phyloP scores from a whole-genome alignment of 768 basidiomycete genomes.

The Tylopilus rubrobrunneus region DNA sequence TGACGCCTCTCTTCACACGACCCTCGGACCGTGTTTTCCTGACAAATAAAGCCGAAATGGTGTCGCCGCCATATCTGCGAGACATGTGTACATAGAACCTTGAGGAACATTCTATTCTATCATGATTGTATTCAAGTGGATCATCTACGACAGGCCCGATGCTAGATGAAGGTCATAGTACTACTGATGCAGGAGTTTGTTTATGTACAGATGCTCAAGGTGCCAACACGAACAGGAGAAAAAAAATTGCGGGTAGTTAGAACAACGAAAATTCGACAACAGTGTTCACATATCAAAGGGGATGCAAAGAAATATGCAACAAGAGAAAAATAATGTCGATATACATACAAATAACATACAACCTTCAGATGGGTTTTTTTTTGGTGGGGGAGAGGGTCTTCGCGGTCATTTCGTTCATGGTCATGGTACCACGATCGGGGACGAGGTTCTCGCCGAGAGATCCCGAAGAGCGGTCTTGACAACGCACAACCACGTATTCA shows the following conservation, averaged over 20 bases:
- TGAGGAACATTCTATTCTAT: neutral
- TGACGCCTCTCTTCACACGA: neutral
- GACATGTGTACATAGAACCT: neutral
- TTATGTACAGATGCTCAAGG: slow-evolving; percentile 19
- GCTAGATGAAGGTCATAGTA: slow-evolving; percentile 7
- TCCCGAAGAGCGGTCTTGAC: slow-evolving; percentile 61
- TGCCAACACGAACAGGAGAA: slow-evolving; percentile 3
- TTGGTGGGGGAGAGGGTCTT: neutral
- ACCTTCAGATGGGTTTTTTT: slow-evolving; percentile 1
- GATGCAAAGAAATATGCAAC: slow-evolving; percentile 10
- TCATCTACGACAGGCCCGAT: slow-evolving; percentile 6
- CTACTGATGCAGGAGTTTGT: slow-evolving; percentile 1
- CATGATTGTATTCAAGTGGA: slow-evolving; percentile 8
- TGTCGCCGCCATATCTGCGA: neutral
- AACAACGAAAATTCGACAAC: slow-evolving; percentile 8
- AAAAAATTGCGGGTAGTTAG: neutral
- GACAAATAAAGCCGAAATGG: neutral
- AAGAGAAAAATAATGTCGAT: slow-evolving; percentile 9
- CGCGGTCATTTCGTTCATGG: neutral
- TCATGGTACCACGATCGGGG: slow-evolving; percentile 12
- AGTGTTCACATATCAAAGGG: neutral
- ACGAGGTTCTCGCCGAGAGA: slow-evolving; percentile 33
- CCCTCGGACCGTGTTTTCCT: neutral
- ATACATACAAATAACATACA: slow-evolving; percentile 36
- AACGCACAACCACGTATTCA: slow-evolving; percentile 55